Evolutionary conservation across 177 flowering plant genomes (phyloP).

Genomic region (Vitis hybrid): DNA sequence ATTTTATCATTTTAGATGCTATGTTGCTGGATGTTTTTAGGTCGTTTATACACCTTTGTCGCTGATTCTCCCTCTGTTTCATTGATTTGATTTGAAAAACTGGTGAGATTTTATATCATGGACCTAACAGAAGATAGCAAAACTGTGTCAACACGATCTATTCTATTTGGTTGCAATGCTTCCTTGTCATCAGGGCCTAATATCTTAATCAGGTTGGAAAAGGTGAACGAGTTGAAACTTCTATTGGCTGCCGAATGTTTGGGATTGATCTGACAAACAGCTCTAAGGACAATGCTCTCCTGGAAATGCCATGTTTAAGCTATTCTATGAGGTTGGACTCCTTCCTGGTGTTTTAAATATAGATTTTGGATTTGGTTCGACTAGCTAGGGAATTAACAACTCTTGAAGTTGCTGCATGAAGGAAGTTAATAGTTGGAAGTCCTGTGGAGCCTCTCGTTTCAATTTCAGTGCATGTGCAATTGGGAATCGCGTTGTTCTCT

Average conservation of each 20-base stretch:
- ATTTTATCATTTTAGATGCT: too few species aligned
- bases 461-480: constrained; percentile 94
- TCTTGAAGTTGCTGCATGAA: constrained; percentile 90
- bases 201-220: constrained; percentile 28
- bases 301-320: constrained; percentile 10
- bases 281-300: constrained; percentile 4
- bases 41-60: too few species aligned
- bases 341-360: too few species aligned
- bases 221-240: constrained; percentile 23
- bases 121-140: constrained; percentile 30
- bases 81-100: too few species aligned
- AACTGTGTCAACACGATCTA: constrained; percentile 10
- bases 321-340: too few species aligned
- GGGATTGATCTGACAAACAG: constrained; percentile 47
- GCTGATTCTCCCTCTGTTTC: too few species aligned
- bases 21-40: too few species aligned
- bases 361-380: constrained; percentile 36
- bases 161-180: constrained; percentile 18
- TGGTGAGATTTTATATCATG: too few species aligned
- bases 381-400: constrained; percentile 87
- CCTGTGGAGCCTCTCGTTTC: constrained; percentile 87
- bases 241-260: constrained; percentile 46
- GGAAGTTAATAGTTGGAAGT: constrained; percentile 85
- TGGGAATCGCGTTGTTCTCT: constrained; percentile 82
- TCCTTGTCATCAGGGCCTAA: constrained; percentile 22